Evolutionary conservation across 805 yeast genomes (phyloP).

Genomic region (Lipomyces spencermartinsiae): DNA sequence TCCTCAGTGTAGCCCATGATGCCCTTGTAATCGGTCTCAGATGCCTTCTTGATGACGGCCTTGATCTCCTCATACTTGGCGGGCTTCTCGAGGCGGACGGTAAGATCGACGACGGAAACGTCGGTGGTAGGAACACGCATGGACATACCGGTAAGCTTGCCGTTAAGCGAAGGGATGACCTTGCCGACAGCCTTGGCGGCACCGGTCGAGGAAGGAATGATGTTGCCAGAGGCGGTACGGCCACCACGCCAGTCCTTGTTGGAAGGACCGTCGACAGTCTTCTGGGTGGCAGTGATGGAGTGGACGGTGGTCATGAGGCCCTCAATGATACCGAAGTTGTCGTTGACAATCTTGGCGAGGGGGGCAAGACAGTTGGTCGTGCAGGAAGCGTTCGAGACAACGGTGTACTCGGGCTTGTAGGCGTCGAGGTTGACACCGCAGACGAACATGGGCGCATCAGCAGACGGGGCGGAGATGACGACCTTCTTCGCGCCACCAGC

Average conservation of each 20-base stretch:
- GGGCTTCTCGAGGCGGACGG: constrained; percentile 77
- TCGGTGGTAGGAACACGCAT: constrained; percentile 93
- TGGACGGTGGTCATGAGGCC: constrained; percentile 97
- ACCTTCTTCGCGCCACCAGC: constrained; percentile 95
- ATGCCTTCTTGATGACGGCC: constrained; percentile 73
- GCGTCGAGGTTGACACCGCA: constrained; percentile 85
- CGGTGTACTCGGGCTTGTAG: constrained; percentile 75
- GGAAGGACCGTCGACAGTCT: constrained; percentile 96
- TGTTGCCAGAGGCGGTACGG: constrained; percentile 94
- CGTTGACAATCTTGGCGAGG: constrained; percentile 87
- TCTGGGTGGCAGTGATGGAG: constrained; percentile 95
- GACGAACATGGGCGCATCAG: constrained; percentile 95
- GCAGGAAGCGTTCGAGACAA: constrained; percentile 92
- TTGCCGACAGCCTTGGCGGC: constrained; percentile 98
- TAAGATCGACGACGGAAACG: constrained; percentile 91
- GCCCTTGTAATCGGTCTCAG: constrained; percentile 81
- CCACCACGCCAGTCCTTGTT: constrained; percentile 99
- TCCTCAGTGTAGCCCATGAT: constrained; percentile 90
- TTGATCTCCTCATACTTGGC: constrained; percentile 85
- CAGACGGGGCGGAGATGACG: constrained; percentile 90
- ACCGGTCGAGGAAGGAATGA: constrained; percentile 95
- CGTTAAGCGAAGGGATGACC: constrained; percentile 88
- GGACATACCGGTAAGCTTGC: constrained; percentile 93
- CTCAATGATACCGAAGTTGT: constrained; percentile 83
- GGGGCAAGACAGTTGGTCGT: constrained; percentile 97